phyloP scores from a whole-genome alignment of 331 rosid genomes.

The Malus hybrid region DNA sequence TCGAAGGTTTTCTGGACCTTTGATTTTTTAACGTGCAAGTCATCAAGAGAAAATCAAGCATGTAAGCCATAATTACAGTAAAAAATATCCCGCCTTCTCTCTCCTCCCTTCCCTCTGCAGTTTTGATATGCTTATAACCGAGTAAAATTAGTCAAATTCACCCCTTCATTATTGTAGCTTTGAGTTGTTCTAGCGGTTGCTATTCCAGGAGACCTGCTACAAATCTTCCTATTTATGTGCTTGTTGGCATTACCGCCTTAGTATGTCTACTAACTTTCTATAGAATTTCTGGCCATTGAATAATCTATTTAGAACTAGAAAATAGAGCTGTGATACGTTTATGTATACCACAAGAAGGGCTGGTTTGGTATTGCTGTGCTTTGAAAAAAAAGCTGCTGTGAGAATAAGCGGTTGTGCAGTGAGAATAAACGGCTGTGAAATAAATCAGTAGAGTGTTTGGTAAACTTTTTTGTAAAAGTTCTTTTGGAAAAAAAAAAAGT shows the following conservation, averaged over 20 bases:
- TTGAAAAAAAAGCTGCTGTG: too few relatives aligned
- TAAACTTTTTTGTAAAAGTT: too few relatives aligned
- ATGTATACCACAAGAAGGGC: not conserved
- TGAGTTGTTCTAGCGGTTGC: conserved; percentile 98
- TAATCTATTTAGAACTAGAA: not conserved
- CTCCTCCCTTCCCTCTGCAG: not conserved
- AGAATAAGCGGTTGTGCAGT: too few relatives aligned
- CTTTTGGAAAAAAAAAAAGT: too few relatives aligned
- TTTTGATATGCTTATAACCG: not conserved
- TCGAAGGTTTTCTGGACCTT: too few relatives aligned
- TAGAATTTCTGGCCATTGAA: not conserved
- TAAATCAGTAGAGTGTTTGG: too few relatives aligned
- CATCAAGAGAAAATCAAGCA: too few relatives aligned
- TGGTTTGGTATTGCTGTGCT: too few relatives aligned
- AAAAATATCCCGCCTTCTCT: too few relatives aligned
- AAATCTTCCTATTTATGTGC: conserved; percentile 51
- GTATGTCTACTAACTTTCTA: conserved; percentile 20
- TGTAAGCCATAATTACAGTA: too few relatives aligned
- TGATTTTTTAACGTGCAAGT: too few relatives aligned
- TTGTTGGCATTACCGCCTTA: conserved; percentile 46
- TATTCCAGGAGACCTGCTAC: conserved; percentile 52
- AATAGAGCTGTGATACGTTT: not conserved
- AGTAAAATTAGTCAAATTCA: conserved; percentile 3
- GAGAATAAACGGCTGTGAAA: too few relatives aligned
- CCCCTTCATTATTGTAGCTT: conserved; percentile 51